Evolutionary conservation across 176 grass and related monocot genomes (phyloP).

Genomic region (Olyra latifolia): DNA sequence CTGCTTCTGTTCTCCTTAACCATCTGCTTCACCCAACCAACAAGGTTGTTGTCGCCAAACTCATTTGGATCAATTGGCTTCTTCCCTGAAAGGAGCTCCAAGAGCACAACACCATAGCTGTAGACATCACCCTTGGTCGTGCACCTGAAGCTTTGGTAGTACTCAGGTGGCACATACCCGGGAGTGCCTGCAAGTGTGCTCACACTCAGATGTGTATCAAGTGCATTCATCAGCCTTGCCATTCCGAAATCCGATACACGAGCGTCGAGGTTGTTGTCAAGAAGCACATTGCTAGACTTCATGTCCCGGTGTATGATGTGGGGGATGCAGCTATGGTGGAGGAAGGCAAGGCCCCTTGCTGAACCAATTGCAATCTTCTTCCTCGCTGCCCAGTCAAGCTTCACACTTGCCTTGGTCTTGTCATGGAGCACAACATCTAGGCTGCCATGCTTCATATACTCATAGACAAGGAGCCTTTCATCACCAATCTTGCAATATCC

Average conservation of each 20-base stretch:
- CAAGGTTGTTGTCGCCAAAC: constrained; percentile 90
- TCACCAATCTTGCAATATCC: constrained; percentile 98
- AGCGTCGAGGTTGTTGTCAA: constrained; percentile 74
- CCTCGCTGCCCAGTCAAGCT: constrained; percentile 80
- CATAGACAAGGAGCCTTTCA: constrained; percentile 86
- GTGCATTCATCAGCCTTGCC: constrained; percentile 84
- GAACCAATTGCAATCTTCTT: constrained; percentile 85
- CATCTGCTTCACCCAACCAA: constrained; percentile 96
- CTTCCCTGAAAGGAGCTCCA: constrained; percentile 96
- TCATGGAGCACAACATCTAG: constrained; percentile 83
- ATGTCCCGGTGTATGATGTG: constrained; percentile 99
- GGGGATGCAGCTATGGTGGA: constrained; percentile 95
- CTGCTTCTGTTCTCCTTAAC: constrained; percentile 68
- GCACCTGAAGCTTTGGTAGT: constrained; percentile 96
- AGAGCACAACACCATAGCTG: constrained; percentile 87
- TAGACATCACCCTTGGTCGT: constrained; percentile 95
- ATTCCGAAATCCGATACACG: constrained; percentile 94
- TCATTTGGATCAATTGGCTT: constrained; percentile 85
- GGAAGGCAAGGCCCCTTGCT: constrained; percentile 87
- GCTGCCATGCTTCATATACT: constrained; percentile 97
- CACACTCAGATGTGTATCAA: constrained; percentile 87
- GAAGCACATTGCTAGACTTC: constrained; percentile 96
- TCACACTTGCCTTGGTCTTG: constrained; percentile 33
- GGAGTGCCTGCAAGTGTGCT: constrained; percentile 95
- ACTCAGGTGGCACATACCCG: constrained; percentile 94